phyloP scores from a whole-genome alignment of 2,329 filamentous ascomycete species.

The Pyrenochaeta sp. region DNA sequence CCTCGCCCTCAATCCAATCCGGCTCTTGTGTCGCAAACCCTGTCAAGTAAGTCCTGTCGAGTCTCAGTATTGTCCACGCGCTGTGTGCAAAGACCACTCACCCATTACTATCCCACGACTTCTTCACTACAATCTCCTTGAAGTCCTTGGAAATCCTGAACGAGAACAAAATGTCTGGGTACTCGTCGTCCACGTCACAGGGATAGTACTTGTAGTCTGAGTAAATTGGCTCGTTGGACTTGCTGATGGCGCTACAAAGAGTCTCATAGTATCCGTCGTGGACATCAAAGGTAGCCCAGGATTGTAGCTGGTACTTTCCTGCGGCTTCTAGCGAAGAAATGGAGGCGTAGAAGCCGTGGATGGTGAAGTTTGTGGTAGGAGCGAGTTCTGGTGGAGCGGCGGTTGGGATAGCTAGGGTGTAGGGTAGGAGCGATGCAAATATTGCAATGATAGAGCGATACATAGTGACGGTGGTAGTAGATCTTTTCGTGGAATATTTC shows the following conservation, averaged over 20 bases:
- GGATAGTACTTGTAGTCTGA: background rate
- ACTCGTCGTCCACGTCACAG: background rate
- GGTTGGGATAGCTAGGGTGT: background rate
- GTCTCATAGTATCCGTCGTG: background rate
- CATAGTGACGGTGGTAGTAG: background rate
- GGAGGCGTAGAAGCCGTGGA: background rate
- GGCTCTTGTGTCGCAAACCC: conserved; percentile 6
- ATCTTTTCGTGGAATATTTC: background rate
- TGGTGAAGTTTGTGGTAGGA: background rate
- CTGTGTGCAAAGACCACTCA: background rate
- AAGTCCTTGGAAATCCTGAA: background rate
- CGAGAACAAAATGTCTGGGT: background rate
- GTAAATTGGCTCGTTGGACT: background rate
- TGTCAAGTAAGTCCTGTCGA: background rate
- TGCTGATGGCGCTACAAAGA: background rate
- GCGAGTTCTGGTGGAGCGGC: too few species aligned
- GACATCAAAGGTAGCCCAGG: background rate
- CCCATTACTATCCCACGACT: conserved; percentile 1
- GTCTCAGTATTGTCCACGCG: background rate
- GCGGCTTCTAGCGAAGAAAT: background rate
- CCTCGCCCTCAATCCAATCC: conserved; percentile 16
- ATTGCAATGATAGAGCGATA: background rate
- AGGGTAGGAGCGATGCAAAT: background rate
- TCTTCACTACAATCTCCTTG: background rate
- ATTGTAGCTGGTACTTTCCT: background rate